Evolutionary conservation across 345 rosid genomes (phyloP).

Genomic region (Gossypium arboreum): DNA sequence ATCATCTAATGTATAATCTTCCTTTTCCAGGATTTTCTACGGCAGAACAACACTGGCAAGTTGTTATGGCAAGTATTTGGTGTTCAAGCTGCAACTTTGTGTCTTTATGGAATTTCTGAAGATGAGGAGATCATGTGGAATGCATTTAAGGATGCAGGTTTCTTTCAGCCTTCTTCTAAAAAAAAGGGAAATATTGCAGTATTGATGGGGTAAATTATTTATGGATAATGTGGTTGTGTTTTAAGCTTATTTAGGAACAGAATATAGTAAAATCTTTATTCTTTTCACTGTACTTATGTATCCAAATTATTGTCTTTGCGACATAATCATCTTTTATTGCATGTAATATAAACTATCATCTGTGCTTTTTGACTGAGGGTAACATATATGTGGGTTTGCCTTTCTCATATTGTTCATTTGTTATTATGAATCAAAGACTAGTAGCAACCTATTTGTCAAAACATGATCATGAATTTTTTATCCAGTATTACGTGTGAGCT

Average conservation of each 20-base stretch:
- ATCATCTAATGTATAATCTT: slow-evolving; percentile 9
- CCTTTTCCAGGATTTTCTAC: slow-evolving; percentile 67
- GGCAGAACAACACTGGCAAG: slow-evolving; percentile 97
- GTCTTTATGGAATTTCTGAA: slow-evolving; percentile 83
- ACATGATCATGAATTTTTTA: neutral
- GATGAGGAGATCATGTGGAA: slow-evolving; percentile 93
- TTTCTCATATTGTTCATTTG: neutral
- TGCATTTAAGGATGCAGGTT: slow-evolving; percentile 75
- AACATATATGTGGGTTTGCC: slow-evolving; percentile 2
- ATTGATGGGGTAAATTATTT: neutral
- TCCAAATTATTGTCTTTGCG: neutral
- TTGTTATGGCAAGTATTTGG: slow-evolving; percentile 90
- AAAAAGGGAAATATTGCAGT: neutral
- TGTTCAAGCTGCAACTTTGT: slow-evolving; percentile 68
- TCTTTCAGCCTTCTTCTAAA: slow-evolving; percentile 11
- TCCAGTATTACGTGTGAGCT: neutral
- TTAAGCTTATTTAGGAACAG: slow-evolving; percentile 6
- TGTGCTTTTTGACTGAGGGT: neutral
- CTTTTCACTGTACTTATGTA: neutral
- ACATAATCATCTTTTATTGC: neutral
- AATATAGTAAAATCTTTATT: neutral
- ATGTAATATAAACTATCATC: neutral
- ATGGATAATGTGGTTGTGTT: neutral
- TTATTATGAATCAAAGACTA: neutral
- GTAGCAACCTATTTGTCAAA: neutral